These are phyloP conservation scores for Neophaeococcomyces mojaviensis DNA, from an alignment of 2,329 filamentous ascomycete species.

Conservation along the genomic window DNA sequence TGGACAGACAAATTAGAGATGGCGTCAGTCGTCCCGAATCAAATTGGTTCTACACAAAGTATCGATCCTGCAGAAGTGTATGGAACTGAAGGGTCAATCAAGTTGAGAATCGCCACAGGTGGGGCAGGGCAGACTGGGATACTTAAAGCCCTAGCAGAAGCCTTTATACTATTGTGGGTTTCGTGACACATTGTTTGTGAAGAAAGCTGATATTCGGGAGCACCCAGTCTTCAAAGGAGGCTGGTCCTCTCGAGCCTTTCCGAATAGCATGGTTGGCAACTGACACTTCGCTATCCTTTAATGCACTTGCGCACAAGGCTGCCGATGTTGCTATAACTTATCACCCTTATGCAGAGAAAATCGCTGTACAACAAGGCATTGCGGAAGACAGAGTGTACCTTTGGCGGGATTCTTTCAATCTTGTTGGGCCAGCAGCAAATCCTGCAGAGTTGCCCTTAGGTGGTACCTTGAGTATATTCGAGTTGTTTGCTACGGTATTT, in stretches of 20 bases:
- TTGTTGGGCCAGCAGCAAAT: slow-evolving; percentile 26
- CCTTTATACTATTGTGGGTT: slow-evolving; percentile 31
- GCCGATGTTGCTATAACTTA: slow-evolving; percentile 43
- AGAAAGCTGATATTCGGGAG: neutral
- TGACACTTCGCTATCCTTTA: slow-evolving; percentile 41
- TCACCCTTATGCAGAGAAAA: slow-evolving; percentile 34
- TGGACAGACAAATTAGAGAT: too few species aligned
- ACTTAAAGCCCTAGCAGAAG: slow-evolving; percentile 30
- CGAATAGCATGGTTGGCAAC: slow-evolving; percentile 40
- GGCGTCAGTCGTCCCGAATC: neutral
- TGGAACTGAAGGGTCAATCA: slow-evolving; percentile 6
- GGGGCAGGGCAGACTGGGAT: slow-evolving; percentile 30
- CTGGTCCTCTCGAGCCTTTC: slow-evolving; percentile 25
- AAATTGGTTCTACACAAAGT: neutral
- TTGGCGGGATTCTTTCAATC: slow-evolving; percentile 43
- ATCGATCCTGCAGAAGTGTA: slow-evolving; percentile 8
- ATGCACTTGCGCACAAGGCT: slow-evolving; percentile 33
- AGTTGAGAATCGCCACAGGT: slow-evolving; percentile 28
- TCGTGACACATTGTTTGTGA: neutral
- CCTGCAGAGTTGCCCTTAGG: slow-evolving; percentile 10
- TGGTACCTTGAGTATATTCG: slow-evolving; percentile 4
- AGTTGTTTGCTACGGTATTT: slow-evolving; percentile 20
- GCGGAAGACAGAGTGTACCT: slow-evolving; percentile 34
- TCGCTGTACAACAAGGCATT: slow-evolving; percentile 37
- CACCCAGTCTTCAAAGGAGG: neutral